A percentile compares a stretch with the other conserved stretches of the same genome.
Conservation (phyloP, 352 stramenopile species). For the Globisporangium abappressorium region DNA sequence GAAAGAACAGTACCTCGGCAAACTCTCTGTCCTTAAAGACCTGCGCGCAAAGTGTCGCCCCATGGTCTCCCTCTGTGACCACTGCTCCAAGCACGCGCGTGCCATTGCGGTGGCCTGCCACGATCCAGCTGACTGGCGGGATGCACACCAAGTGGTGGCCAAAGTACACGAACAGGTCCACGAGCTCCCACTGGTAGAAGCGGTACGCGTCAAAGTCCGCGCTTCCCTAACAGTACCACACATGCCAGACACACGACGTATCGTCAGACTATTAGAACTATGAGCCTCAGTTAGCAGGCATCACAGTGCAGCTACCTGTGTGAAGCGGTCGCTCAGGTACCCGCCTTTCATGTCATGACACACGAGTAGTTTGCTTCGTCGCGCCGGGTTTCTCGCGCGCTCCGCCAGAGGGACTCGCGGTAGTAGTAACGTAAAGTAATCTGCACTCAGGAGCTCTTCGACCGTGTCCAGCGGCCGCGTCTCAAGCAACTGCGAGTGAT, state of each 20-base stretch:
- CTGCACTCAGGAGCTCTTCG: conserved; percentile 25
- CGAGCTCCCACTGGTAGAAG: conserved; percentile 54
- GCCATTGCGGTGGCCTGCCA: conserved; percentile 44
- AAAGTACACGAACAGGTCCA: conserved; percentile 63
- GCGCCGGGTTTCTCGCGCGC: conserved; percentile 20
- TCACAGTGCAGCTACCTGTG: conserved; percentile 20
- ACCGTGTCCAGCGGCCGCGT: conserved; percentile 28
- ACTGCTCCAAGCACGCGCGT: conserved; percentile 45
- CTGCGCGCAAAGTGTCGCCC: conserved; percentile 24
- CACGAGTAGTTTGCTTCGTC: conserved; percentile 49
- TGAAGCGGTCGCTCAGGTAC: conserved; percentile 39
- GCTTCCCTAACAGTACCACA: conserved; percentile 18
- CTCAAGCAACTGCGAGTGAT: conserved; percentile 17
- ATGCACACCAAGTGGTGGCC: conserved; percentile 48
- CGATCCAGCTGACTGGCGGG: conserved; percentile 40
- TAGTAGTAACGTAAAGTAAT: background rate
- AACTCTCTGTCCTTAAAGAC: conserved; percentile 27
- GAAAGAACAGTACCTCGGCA: conserved; percentile 23
- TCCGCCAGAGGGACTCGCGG: conserved; percentile 27
- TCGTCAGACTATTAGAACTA: background rate
- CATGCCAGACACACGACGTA: background rate
- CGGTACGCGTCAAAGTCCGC: conserved; percentile 35
- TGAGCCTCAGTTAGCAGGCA: background rate
- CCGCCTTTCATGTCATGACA: conserved; percentile 60
- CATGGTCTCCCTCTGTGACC: conserved; percentile 38